Percentiles rank a stretch among this genome's conserved stretches.
These are phyloP conservation scores for Magnusiomyces fungicola DNA, from an alignment of 1,139 yeast genomes.

Conservation along the genomic window DNA sequence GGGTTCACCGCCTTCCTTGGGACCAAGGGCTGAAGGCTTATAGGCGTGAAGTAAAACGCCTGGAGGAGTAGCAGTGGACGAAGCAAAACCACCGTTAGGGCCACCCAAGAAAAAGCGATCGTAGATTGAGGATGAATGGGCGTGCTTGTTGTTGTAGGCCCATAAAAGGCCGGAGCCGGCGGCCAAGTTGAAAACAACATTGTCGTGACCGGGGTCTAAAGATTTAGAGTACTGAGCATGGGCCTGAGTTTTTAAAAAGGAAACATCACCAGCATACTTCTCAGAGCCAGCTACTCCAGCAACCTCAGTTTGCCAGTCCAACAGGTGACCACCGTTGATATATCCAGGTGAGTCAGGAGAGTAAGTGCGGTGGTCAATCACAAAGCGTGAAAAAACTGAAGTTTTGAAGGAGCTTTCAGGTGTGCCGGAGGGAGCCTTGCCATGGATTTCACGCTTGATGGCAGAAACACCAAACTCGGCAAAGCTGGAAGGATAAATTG, in stretches of 20 bases:
- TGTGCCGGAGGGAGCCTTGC: slow-evolving; percentile 23
- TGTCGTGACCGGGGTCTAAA: slow-evolving; percentile 18
- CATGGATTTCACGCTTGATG: slow-evolving; percentile 21
- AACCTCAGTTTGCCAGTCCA: slow-evolving; percentile 48
- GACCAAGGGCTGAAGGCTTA: slow-evolving; percentile 64
- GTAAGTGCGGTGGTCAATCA: slow-evolving; percentile 44
- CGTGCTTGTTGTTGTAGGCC: slow-evolving; percentile 13
- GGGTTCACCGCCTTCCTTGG: slow-evolving; percentile 48
- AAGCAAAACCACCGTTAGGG: slow-evolving; percentile 44
- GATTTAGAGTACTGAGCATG: slow-evolving; percentile 16
- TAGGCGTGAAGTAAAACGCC: slow-evolving; percentile 46
- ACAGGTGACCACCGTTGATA: slow-evolving; percentile 46
- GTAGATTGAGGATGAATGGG: slow-evolving; percentile 23
- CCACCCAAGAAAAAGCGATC: slow-evolving; percentile 52
- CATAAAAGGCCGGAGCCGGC: slow-evolving; percentile 19
- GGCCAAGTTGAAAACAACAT: slow-evolving; percentile 17
- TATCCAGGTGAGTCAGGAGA: slow-evolving; percentile 40
- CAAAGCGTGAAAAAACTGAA: slow-evolving; percentile 45
- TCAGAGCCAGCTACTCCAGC: slow-evolving; percentile 36
- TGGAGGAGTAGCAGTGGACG: slow-evolving; percentile 7
- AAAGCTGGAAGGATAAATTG: slow-evolving; percentile 10
- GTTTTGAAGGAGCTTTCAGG: slow-evolving; percentile 46
- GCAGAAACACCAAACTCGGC: slow-evolving; percentile 22
- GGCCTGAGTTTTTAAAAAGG: slow-evolving; percentile 9
- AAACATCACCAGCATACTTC: slow-evolving; percentile 11